These are phyloP conservation scores for Datisca glomerata DNA, from an alignment of 306 rosid genomes.

Conservation along the genomic window DNA sequence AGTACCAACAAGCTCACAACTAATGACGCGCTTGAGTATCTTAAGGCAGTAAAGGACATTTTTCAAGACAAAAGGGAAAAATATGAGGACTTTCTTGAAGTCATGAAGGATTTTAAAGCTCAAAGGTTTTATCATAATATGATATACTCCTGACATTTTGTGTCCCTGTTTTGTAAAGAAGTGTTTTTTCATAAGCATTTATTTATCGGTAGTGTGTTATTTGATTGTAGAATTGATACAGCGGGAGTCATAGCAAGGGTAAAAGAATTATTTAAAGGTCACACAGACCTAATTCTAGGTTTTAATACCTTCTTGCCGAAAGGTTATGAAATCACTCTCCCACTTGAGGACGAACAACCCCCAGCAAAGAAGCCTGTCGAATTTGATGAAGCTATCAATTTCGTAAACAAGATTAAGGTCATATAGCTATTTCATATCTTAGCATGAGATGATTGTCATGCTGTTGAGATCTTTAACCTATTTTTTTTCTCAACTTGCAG, in stretches of 20 bases:
- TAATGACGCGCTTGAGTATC: constrained; percentile 80
- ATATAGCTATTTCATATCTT: not conserved
- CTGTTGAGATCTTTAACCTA: constrained; percentile 3
- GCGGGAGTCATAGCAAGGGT: constrained; percentile 89
- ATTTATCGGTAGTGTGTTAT: constrained; percentile 10
- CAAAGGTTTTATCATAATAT: constrained; percentile 44
- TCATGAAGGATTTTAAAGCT: constrained; percentile 97
- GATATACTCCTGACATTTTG: not conserved
- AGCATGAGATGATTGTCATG: constrained; percentile 2
- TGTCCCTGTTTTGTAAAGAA: constrained; percentile 7
- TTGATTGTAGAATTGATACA: constrained; percentile 70
- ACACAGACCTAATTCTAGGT: constrained; percentile 79
- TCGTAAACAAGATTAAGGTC: constrained; percentile 98
- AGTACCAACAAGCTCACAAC: constrained; percentile 73
- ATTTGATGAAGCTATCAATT: constrained; percentile 94
- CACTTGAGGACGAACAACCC: constrained; percentile 58
- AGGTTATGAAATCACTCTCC: constrained; percentile 79
- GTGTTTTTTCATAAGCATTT: constrained; percentile 10
- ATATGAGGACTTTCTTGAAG: constrained; percentile 90
- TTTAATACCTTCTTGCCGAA: constrained; percentile 95
- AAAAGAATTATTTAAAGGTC: constrained; percentile 93
- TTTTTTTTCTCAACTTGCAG: constrained; percentile 28
- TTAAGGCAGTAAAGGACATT: constrained; percentile 89
- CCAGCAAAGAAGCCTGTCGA: constrained; percentile 85
- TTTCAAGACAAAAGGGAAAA: constrained; percentile 80